Evolutionary conservation across 2,329 filamentous ascomycete genomes (phyloP), one percentile per base, ranked within the genome.

Genomic region (Myriosclerotinia curreyana): DNA sequence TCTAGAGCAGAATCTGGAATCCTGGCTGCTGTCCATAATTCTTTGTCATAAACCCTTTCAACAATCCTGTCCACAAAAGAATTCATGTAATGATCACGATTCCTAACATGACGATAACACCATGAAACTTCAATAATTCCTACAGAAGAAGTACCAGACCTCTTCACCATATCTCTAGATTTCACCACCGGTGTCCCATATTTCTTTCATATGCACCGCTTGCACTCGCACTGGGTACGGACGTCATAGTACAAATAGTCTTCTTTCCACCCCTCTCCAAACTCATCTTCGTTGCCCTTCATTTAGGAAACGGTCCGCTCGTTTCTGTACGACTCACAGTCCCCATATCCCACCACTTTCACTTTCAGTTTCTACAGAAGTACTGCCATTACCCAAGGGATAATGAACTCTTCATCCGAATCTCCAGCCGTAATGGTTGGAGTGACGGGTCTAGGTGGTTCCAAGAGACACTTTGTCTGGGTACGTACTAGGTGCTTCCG

Each of bases 291-390:
- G 20, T n/a, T 31, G 22, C 20, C 2, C 20, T 22, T 20, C 9
- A 7, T 7, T 5, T 4, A 4, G n/a, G 1, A 17, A 8, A 5
- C 12, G 1, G 4, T 14, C 15, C 15, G 11, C 15, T 20, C 3
- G 6, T 60, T 2, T 1, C 11, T 14, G 15, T 11, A 11, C 12
- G 11, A 11, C 38, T 28, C 9, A 14, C 22, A 6, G 1, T 2
- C 25, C 15, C 1, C 2, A 12, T 20, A 15, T 49, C 0, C 6
- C 53, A 38, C 22, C 14, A 1, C 0, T 42, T 25, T 5, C 22
- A 1, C 1, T 46, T 31, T 12, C 25, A 2, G 25, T 55, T 34
- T 8, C 3, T 17, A 8, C 15, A 48, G 15, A 17, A 15, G 40
- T 12, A 8, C 28, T 54, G 2, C 9, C 17, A 20, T 38, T 48